phyloP scores from a whole-genome alignment of 257 asterid genomes.

The Orobanche coerulescens region DNA sequence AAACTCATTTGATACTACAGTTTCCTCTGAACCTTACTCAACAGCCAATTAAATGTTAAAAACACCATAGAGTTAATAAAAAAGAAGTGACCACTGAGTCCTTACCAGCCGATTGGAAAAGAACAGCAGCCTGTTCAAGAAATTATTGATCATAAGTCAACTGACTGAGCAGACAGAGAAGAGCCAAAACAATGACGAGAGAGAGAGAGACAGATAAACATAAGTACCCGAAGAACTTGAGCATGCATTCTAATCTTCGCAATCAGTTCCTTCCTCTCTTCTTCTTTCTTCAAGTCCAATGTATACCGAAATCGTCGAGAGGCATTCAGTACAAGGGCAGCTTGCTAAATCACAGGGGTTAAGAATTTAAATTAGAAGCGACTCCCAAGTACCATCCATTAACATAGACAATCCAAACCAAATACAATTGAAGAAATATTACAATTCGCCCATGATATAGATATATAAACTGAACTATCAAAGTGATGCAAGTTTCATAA shows the following conservation, averaged over 20 bases:
- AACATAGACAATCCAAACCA: background rate
- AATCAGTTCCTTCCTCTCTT: slow-evolving; percentile 66
- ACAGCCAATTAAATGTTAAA: background rate
- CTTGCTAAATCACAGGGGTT: slow-evolving; percentile 56
- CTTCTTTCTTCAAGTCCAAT: slow-evolving; percentile 83
- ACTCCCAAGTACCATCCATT: slow-evolving; percentile 2
- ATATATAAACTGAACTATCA: background rate
- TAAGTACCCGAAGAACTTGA: slow-evolving; percentile 80
- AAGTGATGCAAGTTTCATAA: background rate
- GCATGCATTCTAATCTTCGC: slow-evolving; percentile 84
- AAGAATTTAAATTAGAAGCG: background rate
- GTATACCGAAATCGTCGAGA: slow-evolving; percentile 94
- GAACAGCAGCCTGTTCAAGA: slow-evolving; percentile 78
- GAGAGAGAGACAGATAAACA: slow-evolving; percentile 20
- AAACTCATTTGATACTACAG: background rate
- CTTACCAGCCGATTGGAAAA: slow-evolving; percentile 69
- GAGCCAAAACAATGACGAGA: background rate
- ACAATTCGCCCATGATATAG: background rate
- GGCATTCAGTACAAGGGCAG: slow-evolving; percentile 91
- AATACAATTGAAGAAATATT: background rate
- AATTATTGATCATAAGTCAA: slow-evolving; percentile 24
- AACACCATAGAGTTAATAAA: background rate
- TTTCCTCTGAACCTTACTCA: background rate
- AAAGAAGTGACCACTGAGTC: slow-evolving; percentile 40
- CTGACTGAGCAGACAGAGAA: slow-evolving; percentile 7